Base-by-base conservation (phyloP, 192 early-diverging fungal genomes). In the Mortierella claussenii region DNA sequence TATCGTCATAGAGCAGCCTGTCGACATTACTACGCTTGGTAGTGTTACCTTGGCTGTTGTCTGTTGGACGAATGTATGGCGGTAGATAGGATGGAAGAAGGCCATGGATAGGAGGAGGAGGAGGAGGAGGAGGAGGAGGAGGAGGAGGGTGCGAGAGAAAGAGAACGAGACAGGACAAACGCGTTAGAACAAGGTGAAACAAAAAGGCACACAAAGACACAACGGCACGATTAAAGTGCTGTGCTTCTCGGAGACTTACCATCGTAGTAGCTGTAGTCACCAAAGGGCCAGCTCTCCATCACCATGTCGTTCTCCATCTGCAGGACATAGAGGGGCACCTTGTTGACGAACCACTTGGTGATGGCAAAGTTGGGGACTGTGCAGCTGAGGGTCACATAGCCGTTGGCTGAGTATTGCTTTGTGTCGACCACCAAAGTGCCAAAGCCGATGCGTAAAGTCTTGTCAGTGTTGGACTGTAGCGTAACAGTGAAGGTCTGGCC, bases 361-460 rank as follows among this genome's bases (percentile, higher is more conserved):
- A 69, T 70, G 2, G 75, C 60, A 68, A 81, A 83, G 32, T 69
- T 66, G 23, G 84, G 84, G 0, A 83, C 82, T 4, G 69, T 69
- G 40, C 80, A 80, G 28, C 74, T 78, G 9, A 85, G 60, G 21
- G 84, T 79, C 15, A 76, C 59, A 24, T 78, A 70, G 21, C 78
- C 78, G 43, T 81, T 78, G 32, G 68, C 68, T 15, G 68, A 68
- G 56, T 81, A 75, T 31, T 81, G 81, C 36, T 83, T 83, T 2
- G 81, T 85, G 12, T 85, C 84, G 2, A 85, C 80, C 6, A 83
- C 78, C 7, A 85, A 56, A 7, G 68, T 67, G 7, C 84, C 84
- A 51, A 85, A 85, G 13, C 68, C 82, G 9, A 85, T 58, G 15
- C 82, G 82, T 23, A 85, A 52, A 18, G 62, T 61, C 44, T 67